Evolutionary conservation across 2,329 filamentous ascomycete genomes (phyloP).

Genomic region (Penicillium sumatraense): DNA sequence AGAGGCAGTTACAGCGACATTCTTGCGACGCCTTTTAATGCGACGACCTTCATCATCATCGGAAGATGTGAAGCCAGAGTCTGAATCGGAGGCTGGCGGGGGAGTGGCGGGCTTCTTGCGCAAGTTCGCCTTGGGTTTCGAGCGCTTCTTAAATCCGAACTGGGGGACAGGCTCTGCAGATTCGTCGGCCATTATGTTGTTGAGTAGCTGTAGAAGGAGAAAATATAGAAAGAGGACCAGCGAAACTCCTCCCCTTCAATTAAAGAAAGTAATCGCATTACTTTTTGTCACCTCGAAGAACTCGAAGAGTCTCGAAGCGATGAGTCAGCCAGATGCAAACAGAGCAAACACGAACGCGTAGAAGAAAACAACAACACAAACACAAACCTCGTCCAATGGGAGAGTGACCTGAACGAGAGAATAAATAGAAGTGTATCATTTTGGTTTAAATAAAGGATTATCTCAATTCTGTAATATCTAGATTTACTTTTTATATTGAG

Average conservation of each 20-base stretch:
- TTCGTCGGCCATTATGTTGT: constrained; percentile 37
- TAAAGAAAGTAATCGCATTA: too few species aligned
- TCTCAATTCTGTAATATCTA: background rate
- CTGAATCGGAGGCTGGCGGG: constrained; percentile 63
- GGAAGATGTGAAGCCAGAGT: constrained; percentile 70
- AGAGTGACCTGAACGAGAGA: background rate
- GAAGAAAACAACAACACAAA: constrained; percentile 17
- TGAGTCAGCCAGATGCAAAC: constrained; percentile 22
- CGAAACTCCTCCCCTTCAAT: background rate
- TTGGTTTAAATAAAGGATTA: background rate
- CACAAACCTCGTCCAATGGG: background rate
- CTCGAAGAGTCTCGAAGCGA: constrained; percentile 17
- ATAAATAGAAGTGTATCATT: background rate
- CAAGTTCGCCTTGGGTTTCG: constrained; percentile 75
- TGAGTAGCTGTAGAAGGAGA: background rate
- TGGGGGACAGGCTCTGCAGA: constrained; percentile 32
- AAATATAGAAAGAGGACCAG: background rate
- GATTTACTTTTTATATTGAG: background rate
- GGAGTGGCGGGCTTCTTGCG: constrained; percentile 82
- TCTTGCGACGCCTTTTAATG: constrained; percentile 79
- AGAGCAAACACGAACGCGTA: constrained; percentile 17
- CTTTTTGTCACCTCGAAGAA: too few species aligned
- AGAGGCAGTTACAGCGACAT: constrained; percentile 69
- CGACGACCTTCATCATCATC: constrained; percentile 77
- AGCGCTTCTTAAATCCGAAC: constrained; percentile 79